Percentiles rank a stretch among this genome's conserved stretches.
phyloP scores from a whole-genome alignment of 805 yeast species.

The Starmerella apicola region DNA sequence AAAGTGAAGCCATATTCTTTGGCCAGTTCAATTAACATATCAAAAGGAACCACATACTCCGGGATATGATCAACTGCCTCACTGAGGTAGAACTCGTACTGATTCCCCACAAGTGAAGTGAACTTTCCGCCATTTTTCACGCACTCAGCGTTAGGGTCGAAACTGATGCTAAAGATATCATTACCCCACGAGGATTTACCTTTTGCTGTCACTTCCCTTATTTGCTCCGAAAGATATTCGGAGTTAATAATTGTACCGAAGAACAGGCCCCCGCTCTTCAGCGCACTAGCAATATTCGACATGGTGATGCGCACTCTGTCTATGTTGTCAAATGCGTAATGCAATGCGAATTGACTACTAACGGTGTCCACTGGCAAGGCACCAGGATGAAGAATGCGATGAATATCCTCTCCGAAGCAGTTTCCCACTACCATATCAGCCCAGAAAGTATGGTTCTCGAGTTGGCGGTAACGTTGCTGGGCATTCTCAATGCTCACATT shows the following conservation, averaged over 20 bases:
- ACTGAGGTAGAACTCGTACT: constrained; percentile 64
- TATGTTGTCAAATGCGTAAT: constrained; percentile 86
- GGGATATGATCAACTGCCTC: constrained; percentile 97
- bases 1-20: constrained; percentile 69
- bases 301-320: constrained; percentile 61
- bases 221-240: constrained; percentile 46
- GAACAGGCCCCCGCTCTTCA: constrained; percentile 74
- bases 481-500: constrained; percentile 83
- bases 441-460: constrained; percentile 44
- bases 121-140: constrained; percentile 29
- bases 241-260: constrained; percentile 92
- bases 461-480: constrained; percentile 53
- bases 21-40: constrained; percentile 67
- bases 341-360: constrained; percentile 83
- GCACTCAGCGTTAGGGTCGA: constrained; percentile 40
- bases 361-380: constrained; percentile 80
- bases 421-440: constrained; percentile 87
- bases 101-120: constrained; percentile 54
- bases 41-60: constrained; percentile 93
- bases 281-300: constrained; percentile 60
- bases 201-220: too few relatives aligned
- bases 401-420: constrained; percentile 62
- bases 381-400: constrained; percentile 57
- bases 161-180: constrained; percentile 64
- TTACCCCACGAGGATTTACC: constrained; percentile 72